phyloP scores from a whole-genome alignment of 1,284 basidiomycete species.

The Marasmius fiardii region DNA sequence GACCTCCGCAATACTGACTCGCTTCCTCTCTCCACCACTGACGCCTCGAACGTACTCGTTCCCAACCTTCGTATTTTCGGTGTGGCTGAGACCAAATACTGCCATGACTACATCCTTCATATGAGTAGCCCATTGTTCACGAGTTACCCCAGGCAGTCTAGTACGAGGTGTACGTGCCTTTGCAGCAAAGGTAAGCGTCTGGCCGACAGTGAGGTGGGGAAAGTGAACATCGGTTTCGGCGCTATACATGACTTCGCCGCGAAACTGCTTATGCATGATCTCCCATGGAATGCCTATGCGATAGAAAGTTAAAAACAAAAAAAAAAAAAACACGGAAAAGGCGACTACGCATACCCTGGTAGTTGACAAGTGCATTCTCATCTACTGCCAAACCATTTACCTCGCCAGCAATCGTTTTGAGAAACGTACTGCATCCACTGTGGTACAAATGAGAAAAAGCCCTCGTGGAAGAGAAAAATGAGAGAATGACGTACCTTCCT shows the following conservation, averaged over 20 bases:
- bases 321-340: background rate
- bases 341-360: conserved; percentile 37
- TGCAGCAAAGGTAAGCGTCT: conserved; percentile 51
- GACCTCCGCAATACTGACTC: conserved; percentile 54
- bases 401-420: conserved; percentile 52
- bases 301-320: background rate
- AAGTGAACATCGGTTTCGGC: conserved; percentile 49
- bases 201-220: conserved; percentile 52
- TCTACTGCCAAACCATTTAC: conserved; percentile 40
- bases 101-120: conserved; percentile 48
- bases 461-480: background rate
- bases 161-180: conserved; percentile 45
- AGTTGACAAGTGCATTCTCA: conserved; percentile 44
- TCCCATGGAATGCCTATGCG: conserved; percentile 33
- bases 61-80: conserved; percentile 49
- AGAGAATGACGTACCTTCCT: conserved; percentile 22
- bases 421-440: conserved; percentile 49
- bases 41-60: conserved; percentile 56
- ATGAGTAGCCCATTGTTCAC: conserved; percentile 42
- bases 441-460: conserved; percentile 10
- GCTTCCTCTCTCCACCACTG: conserved; percentile 57
- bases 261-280: conserved; percentile 41
- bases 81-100: conserved; percentile 60
- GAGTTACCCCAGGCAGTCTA: conserved; percentile 41
- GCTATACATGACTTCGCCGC: conserved; percentile 17